Base-by-base conservation (phyloP, 768 basidiomycete species). In the Phaffia tasmanica region DNA sequence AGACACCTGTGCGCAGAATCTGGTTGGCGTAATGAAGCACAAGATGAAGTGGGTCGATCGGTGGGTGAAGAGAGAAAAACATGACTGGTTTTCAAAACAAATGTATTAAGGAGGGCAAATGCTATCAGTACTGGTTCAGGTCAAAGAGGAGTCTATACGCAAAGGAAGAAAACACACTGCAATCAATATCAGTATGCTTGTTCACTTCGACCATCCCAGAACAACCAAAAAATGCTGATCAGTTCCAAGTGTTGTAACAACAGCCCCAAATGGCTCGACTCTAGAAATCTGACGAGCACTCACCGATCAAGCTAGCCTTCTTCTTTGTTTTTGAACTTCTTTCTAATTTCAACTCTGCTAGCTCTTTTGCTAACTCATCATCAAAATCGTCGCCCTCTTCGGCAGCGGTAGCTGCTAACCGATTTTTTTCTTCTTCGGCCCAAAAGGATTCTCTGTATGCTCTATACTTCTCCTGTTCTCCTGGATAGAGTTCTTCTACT, bases 401-500 rank as follows among this genome's bases (percentile, higher is more conserved):
- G 4, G 79, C 78, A 0, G 74, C 73, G n/a, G 72, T 72, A 47
- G 74, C 71, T 0, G 71, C 68, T n/a, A 62, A 76, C 56, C 73
- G 57, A 32, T 16, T 30, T 19, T 49, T 62, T 29, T 50, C 53
- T 9, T 29, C 47, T n/a, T 42, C 54, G 7, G 48, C 55, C 49
- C 25, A 35, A 21, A 42, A 49, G 2, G 64, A 57, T 6, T 49
- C 64, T 46, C 60, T 65, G 11, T 29, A 32, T n/a, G 21, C 29
- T 27, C 64, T 30, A 35, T 65, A 57, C 49, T 29, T 62, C 59
- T 47, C 72, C 2, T 70, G 71, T 16, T 68, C 74, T 57, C 76
- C 77, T 2, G 88, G 86, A 87, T 88, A 90, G 18, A 90, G 69
- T 54, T 87, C 84, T 2, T 80, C 77, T 4, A 84, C 86, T 69